Conservation (phyloP, 441 rosid genomes). For the Populus hybrid region DNA sequence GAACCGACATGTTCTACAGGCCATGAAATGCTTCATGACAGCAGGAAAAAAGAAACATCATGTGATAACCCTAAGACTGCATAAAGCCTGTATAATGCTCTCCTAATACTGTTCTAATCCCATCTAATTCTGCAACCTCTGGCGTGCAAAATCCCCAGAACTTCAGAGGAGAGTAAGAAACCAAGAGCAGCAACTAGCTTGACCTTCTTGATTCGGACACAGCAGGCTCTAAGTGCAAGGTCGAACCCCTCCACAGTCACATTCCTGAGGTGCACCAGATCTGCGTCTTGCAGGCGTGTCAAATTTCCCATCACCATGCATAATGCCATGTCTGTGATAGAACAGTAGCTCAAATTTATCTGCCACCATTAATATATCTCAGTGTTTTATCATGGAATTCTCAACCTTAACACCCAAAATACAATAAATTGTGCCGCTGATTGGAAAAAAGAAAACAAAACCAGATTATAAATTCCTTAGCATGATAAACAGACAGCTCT, state of each 20-base stretch:
- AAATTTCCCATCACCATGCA: constrained; percentile 76
- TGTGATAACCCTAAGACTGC: neutral
- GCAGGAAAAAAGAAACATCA: neutral
- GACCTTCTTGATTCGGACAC: constrained; percentile 70
- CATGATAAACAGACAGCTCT: neutral
- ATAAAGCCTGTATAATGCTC: neutral
- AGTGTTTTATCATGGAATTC: neutral
- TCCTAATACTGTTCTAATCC: constrained; percentile 40
- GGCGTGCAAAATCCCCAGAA: constrained; percentile 57
- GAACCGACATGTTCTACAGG: neutral
- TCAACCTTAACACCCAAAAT: neutral
- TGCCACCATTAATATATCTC: constrained; percentile 37
- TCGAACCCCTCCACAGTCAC: constrained; percentile 73
- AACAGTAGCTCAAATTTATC: constrained; percentile 78
- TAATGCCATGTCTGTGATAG: constrained; percentile 44
- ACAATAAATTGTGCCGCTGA: neutral
- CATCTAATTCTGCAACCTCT: constrained; percentile 81
- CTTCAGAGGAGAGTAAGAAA: constrained; percentile 62
- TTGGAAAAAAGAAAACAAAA: neutral
- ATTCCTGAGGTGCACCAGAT: constrained; percentile 64
- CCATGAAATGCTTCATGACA: neutral
- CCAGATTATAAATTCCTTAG: neutral
- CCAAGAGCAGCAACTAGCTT: constrained; percentile 66
- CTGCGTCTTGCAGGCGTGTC: constrained; percentile 77
- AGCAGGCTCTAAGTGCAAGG: constrained; percentile 65